These are phyloP conservation scores for Bisporella sp. DNA, from an alignment of 2,329 filamentous ascomycete species.

Conservation along the genomic window DNA sequence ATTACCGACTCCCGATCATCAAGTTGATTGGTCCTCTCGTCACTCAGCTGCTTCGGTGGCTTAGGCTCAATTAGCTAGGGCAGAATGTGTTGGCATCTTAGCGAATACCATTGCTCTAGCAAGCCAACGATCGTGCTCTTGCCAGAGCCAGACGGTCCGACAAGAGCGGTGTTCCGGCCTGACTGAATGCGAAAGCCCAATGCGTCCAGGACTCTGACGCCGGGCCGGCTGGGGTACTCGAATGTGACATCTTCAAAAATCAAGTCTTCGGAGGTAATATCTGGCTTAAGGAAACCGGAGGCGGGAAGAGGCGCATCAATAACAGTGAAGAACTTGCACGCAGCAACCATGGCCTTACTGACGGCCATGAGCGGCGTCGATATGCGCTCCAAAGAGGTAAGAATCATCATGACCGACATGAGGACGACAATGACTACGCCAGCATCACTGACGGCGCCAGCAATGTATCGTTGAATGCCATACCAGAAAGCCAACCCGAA, in stretches of 20 bases:
- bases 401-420: conserved; percentile 25
- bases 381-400: conserved; percentile 2
- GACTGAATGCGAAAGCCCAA: conserved; percentile 18
- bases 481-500: conserved; percentile 56
- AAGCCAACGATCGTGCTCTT: too few relatives aligned
- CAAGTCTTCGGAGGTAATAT: conserved; percentile 37
- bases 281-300: conserved; percentile 36
- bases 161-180: conserved; percentile 32
- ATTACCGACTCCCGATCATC: too few relatives aligned
- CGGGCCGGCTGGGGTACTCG: conserved; percentile 27
- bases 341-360: background rate
- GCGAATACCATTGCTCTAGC: conserved; percentile 22
- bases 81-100: too few relatives aligned
- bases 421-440: conserved; percentile 41
- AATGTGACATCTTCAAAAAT: conserved; percentile 29
- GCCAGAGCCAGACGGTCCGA: conserved; percentile 36
- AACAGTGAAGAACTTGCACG: conserved; percentile 7
- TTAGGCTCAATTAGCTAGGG: too few relatives aligned
- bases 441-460: conserved; percentile 41
- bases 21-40: too few relatives aligned
- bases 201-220: conserved; percentile 26
- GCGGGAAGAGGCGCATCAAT: conserved; percentile 27
- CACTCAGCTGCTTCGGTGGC: too few relatives aligned
- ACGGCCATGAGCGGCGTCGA: conserved; percentile 26
- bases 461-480: conserved; percentile 42